Evolutionary conservation across 495 filamentous ascomycete species (phyloP).

Genomic region (Hypoxylon fuscum): DNA sequence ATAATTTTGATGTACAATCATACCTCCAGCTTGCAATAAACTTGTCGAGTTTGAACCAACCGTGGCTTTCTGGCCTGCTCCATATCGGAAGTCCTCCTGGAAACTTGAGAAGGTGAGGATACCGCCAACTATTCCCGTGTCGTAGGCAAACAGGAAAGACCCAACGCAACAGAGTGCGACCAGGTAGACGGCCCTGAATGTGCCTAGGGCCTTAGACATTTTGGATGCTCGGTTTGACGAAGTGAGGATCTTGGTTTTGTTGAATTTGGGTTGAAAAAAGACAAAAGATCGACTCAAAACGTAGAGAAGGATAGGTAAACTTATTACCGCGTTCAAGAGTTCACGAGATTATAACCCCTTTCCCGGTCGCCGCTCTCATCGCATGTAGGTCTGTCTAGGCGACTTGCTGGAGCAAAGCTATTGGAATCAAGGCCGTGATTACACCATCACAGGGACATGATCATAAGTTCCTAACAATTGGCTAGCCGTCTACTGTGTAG

Average conservation of each 20-base stretch:
- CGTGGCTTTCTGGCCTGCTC: conserved; percentile 18
- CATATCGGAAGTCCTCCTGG: conserved; percentile 58
- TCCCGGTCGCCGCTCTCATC: not conserved
- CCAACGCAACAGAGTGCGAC: conserved; percentile 21
- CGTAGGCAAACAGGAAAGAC: conserved; percentile 40
- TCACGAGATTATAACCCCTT: not conserved
- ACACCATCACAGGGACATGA: not conserved
- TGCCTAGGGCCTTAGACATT: conserved; percentile 25
- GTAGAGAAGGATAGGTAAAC: too few species aligned
- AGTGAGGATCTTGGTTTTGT: not conserved
- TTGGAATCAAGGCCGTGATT: not conserved
- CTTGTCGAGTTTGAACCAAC: conserved; percentile 67
- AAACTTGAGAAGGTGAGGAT: conserved; percentile 63
- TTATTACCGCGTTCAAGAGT: too few species aligned
- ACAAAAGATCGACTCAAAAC: too few species aligned
- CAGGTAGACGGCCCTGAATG: conserved; percentile 25
- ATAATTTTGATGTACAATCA: conserved; percentile 27
- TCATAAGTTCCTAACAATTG: not conserved
- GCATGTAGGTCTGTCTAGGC: not conserved
- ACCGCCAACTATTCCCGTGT: conserved; percentile 67
- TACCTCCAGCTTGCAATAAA: conserved; percentile 58
- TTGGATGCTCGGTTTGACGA: not conserved
- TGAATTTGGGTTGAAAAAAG: not conserved
- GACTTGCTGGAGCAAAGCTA: not conserved
- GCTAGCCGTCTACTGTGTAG: not conserved